These are phyloP conservation scores for Gyromitra esculenta DNA, from an alignment of 2,329 filamentous ascomycete genomes.

Conservation along the genomic window DNA sequence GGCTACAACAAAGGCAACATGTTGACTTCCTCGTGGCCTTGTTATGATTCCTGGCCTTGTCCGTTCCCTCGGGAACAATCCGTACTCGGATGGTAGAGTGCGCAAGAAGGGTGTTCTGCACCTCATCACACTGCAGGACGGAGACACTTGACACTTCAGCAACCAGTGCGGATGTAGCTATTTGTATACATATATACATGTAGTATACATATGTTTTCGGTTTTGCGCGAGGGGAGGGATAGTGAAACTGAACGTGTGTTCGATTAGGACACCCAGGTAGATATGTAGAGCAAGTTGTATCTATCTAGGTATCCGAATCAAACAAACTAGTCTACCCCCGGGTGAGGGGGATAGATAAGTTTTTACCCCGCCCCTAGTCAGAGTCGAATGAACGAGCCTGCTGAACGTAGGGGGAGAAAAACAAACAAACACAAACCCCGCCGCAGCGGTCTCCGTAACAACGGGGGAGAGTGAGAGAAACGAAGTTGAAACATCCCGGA, in stretches of 20 bases:
- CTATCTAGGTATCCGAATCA: not conserved
- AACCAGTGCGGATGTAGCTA: constrained; percentile 28
- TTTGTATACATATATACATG: constrained; percentile 31
- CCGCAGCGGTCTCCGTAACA: constrained; percentile 36
- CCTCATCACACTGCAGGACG: constrained; percentile 44
- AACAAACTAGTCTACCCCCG: constrained; percentile 16
- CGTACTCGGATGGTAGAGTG: constrained; percentile 23
- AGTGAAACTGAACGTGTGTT: constrained; percentile 42
- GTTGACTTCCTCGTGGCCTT: constrained; percentile 42
- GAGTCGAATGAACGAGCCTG: not conserved
- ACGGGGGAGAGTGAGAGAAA: not conserved
- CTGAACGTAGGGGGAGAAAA: not conserved
- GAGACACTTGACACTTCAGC: constrained; percentile 36
- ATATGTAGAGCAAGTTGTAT: constrained; percentile 15
- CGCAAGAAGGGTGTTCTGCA: constrained; percentile 27
- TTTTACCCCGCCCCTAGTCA: constrained; percentile 22
- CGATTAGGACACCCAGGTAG: not conserved
- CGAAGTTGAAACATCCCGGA: not conserved
- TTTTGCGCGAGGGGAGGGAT: not conserved
- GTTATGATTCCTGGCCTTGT: constrained; percentile 22
- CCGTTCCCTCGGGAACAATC: constrained; percentile 45
- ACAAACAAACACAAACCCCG: constrained; percentile 36
- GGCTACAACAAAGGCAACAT: constrained; percentile 4
- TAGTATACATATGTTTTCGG: too few relatives aligned
- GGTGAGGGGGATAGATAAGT: not conserved